These are phyloP conservation scores for Bonia amplexicaulis DNA, from an alignment of 176 grass and related monocot species.

Conservation along the genomic window DNA sequence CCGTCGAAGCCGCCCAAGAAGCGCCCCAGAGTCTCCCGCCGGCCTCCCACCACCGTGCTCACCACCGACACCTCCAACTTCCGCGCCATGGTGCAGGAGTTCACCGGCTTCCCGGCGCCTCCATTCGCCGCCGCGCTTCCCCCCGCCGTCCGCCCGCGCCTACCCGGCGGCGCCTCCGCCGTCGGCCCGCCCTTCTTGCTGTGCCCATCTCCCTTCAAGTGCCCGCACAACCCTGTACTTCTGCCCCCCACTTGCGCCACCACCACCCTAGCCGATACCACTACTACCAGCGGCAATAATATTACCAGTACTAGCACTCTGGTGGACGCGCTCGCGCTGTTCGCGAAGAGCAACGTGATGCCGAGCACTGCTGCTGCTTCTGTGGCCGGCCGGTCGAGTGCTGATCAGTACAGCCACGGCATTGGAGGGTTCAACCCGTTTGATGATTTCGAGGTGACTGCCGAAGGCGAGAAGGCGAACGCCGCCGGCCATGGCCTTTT, in stretches of 20 bases:
- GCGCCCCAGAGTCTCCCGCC: conserved; percentile 69
- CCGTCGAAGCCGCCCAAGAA: conserved; percentile 49
- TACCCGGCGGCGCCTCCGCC: conserved; percentile 20
- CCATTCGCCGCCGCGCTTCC: conserved; percentile 49
- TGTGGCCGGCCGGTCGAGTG: conserved; percentile 10
- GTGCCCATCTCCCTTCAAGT: conserved; percentile 41
- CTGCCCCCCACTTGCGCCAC: conserved; percentile 28
- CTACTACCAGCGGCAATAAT: neutral
- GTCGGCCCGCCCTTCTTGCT: conserved; percentile 31
- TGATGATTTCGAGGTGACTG: conserved; percentile 31
- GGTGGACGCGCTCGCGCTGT: conserved; percentile 43
- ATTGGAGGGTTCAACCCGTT: conserved; percentile 56
- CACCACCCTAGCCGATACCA: neutral
- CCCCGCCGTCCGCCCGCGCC: conserved; percentile 43
- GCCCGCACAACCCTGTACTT: conserved; percentile 12
- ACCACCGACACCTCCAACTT: conserved; percentile 94
- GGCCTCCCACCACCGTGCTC: conserved; percentile 82
- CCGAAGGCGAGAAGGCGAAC: conserved; percentile 27
- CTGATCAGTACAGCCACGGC: conserved; percentile 13
- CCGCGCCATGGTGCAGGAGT: conserved; percentile 99
- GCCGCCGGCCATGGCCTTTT: conserved; percentile 36
- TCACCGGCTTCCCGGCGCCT: conserved; percentile 90
- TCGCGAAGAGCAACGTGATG: conserved; percentile 40
- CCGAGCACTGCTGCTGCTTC: neutral
- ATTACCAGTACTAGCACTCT: conserved; percentile 11